These are phyloP conservation scores for Plectranthus barbatus DNA, from an alignment of 257 asterid species.

Conservation along the genomic window DNA sequence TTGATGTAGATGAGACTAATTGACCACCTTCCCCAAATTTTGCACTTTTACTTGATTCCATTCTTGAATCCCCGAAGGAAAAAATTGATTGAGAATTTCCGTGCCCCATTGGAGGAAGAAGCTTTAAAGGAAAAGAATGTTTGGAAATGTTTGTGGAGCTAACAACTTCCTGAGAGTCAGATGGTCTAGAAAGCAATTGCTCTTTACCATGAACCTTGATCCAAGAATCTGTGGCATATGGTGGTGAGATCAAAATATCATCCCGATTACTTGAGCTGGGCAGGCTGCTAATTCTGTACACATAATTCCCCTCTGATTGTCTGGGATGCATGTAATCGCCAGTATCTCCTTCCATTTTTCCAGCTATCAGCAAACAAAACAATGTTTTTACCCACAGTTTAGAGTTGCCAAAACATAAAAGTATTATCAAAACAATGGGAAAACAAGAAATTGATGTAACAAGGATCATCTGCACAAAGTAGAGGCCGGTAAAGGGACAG, in stretches of 20 bases:
- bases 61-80: constrained; percentile 33
- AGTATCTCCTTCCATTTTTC: constrained; percentile 39
- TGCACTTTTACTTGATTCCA: constrained; percentile 24
- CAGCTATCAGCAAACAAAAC: constrained; percentile 25
- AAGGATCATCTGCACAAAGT: background rate
- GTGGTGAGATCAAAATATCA: constrained; percentile 28
- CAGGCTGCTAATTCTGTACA: constrained; percentile 29
- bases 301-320: constrained; percentile 30
- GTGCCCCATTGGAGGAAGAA: constrained; percentile 30
- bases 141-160: constrained; percentile 32
- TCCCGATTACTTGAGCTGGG: constrained; percentile 49
- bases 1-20: constrained; percentile 30
- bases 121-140: constrained; percentile 30
- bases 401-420: background rate
- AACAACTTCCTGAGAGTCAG: constrained; percentile 31
- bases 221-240: constrained; percentile 46
- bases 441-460: background rate
- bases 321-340: constrained; percentile 31
- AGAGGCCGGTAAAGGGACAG: background rate
- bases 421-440: background rate
- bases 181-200: constrained; percentile 34
- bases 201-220: constrained; percentile 49
- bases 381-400: constrained; percentile 1
- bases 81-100: constrained; percentile 33
- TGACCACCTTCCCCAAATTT: constrained; percentile 47